Percentiles rank a stretch among this genome's conserved stretches.
phyloP scores from a whole-genome alignment of 2,329 filamentous ascomycete species.

The Botrytis sinoallii region DNA sequence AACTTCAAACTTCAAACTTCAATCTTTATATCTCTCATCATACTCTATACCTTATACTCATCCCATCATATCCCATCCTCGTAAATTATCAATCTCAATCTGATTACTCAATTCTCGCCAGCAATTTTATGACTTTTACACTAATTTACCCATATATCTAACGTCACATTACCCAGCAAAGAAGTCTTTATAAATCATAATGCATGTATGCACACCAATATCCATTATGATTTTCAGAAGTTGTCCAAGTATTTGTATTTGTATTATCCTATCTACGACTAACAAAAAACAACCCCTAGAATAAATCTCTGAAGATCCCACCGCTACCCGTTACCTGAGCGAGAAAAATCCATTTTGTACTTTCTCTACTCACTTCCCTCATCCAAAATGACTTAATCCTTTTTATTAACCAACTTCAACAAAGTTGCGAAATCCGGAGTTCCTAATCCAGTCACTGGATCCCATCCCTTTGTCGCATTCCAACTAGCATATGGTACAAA shows the following conservation, averaged over 20 bases:
- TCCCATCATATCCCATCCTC: too few relatives aligned
- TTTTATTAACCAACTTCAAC: constrained; percentile 27
- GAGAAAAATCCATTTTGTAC: background rate
- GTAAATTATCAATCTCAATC: background rate
- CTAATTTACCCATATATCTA: background rate
- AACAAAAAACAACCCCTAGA: background rate
- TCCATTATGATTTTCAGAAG: background rate
- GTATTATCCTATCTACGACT: background rate
- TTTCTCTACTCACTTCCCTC: background rate
- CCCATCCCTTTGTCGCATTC: constrained; percentile 44
- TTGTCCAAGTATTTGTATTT: background rate
- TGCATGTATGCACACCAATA: background rate
- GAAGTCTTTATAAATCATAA: background rate
- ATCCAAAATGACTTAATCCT: background rate
- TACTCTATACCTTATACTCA: too few relatives aligned
- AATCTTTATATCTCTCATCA: background rate
- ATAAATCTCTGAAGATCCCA: too few relatives aligned
- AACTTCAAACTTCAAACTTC: background rate
- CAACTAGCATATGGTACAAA: constrained; percentile 40
- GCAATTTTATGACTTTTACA: background rate
- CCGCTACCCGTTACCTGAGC: too few relatives aligned
- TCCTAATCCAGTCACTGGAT: constrained; percentile 48
- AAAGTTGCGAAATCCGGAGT: constrained; percentile 46
- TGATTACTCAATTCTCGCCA: background rate
- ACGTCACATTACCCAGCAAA: background rate